Conservation (phyloP, 805 yeast species). For the Brettanomyces nanus region DNA sequence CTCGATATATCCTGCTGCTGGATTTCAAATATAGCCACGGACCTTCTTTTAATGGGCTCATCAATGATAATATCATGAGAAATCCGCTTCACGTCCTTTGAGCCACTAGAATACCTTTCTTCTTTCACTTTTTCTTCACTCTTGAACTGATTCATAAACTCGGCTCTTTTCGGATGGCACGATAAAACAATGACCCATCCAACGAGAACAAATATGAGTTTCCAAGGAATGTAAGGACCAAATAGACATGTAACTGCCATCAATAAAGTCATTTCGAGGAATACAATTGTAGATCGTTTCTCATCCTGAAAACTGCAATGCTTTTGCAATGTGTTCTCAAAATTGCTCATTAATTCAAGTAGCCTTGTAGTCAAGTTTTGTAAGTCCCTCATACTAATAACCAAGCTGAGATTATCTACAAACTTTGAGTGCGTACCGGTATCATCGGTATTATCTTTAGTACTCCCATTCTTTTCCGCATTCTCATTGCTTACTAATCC, state of each 20-base stretch:
- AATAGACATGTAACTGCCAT: constrained; percentile 34
- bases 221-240: constrained; percentile 58
- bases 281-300: constrained; percentile 52
- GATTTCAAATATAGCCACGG: constrained; percentile 74
- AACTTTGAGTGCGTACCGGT: background rate
- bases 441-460: background rate
- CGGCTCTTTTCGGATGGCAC: constrained; percentile 51
- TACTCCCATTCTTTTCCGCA: background rate
- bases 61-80: constrained; percentile 41
- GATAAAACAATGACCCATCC: constrained; percentile 49
- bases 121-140: constrained; percentile 24
- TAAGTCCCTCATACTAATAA: constrained; percentile 63
- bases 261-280: constrained; percentile 32
- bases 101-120: background rate
- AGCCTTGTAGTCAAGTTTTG: constrained; percentile 56
- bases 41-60: constrained; percentile 49
- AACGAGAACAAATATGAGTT: constrained; percentile 40
- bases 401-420: constrained; percentile 15
- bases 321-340: constrained; percentile 50
- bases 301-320: constrained; percentile 70
- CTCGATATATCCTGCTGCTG: constrained; percentile 52
- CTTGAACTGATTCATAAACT: constrained; percentile 14
- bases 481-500: background rate
- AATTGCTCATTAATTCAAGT: constrained; percentile 38
- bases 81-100: background rate